Base-by-base conservation (phyloP, 179 eudicot genomes). In the Corrigiola litoralis region DNA sequence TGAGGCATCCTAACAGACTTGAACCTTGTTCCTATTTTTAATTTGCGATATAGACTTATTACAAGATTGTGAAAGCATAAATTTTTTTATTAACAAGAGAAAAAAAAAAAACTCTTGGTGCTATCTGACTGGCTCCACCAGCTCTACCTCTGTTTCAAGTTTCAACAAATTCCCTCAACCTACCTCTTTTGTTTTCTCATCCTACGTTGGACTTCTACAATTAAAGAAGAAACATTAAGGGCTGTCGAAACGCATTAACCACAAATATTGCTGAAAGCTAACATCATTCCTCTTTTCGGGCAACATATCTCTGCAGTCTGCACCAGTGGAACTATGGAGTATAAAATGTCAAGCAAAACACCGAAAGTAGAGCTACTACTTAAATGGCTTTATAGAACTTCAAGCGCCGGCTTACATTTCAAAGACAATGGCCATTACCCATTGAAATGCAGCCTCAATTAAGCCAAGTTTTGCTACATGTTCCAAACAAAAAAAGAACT, bases 261-360 rank as follows among this genome's bases (percentile, higher is more conserved):
- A 71, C 65, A 48, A 71, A 56, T 8, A 49, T 56, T 57, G 58
- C 8, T 47, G 11, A 5, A 5, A 29, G 62, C 49, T 24, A 44
- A 28, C 74, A 63, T 71, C 69, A 70, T 28, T 38, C 36, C 27
- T 11, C 40, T 36, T 24, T 63, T 55, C 27, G 62, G 65, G 57
- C 6, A 5, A 44, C 27, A 48, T 16, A 6, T 1, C 61, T 60
- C 20, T n/a, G 33, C 51, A 3, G 16, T 53, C 45, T 53, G 14
- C 46, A 25, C 48, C 20, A 34, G 47, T 46, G 23, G 33, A 32
- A 67, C 0, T 52, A 34, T 20, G 4, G 13, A 2, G 44, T 38
- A 11, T 38, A 38, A 18, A 44, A 16, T 44, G 17, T 17, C 20
- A 17, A 5, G 6, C 4, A 46, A 2, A 37, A 37, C 10, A 37